Evolutionary conservation across 2,329 filamentous ascomycete species (phyloP), one percentile per base, ranked within the genome.

Genomic region (Fusarium napiforme): DNA sequence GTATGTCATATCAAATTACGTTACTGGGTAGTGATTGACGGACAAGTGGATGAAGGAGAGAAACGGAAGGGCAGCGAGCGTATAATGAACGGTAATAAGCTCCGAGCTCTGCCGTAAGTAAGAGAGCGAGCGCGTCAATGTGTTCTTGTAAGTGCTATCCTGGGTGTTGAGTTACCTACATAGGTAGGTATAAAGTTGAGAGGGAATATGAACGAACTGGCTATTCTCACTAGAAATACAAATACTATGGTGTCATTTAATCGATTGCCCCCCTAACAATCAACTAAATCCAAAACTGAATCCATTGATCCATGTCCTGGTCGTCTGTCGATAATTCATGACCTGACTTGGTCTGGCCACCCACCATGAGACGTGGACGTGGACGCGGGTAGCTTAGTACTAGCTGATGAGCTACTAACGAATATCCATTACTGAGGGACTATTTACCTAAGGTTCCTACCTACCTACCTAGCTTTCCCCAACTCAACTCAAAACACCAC

Each of bases 321-420:
- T 74, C 37, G 47, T 60, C 61, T 69, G 56, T 63, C 47, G 53
- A 74, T 74, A 55, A 64, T 71, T 74, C 68, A 74, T 74, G 72
- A 74, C 72, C 71, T 73, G 71, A 73, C 65, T 52, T 68, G 58
- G 40, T 53, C 64, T 71, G 68, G 72, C 57, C 72, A 73, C 55
- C 69, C 46, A 64, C 53, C 40, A 64, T 28, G 42, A 67, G 40
- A 34, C 45, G 64, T 59, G 58, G 23, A 28, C 15, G 34, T 59
- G 58, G 23, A 28, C 15, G 34, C 37, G 21, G 34, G 50, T 59
- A 63, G 56, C 62, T 67, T 32, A 34, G 12, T 36, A 36, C 15
- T 56, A 69, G 58, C 62, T 60, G 36, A 37, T 37, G 36, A 37
- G 36, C 36, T 37, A 37, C 36, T 37, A 36, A 49, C 67, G 49